Evolutionary conservation across 345 rosid species (phyloP), one percentile per base, ranked within the genome.

Genomic region (Eucalyptus microcorys): DNA sequence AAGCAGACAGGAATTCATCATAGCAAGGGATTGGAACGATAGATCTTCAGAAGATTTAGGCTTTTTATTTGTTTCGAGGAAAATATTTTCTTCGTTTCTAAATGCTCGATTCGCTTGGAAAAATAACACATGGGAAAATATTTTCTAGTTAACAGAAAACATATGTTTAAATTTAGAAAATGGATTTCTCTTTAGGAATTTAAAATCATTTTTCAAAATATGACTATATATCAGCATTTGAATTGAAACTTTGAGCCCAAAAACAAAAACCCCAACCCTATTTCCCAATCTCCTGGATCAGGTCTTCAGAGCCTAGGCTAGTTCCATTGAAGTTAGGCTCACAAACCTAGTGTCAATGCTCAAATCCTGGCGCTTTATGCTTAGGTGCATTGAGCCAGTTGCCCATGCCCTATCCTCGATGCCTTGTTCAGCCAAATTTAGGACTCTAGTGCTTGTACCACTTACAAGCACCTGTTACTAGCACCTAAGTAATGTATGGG

Each of bases 281-380:
- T 4, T 55, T 55, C 3, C 1, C 3, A 0, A 24, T 55, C 27
- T 55, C 61, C 3, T 55, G 1, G 61, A 55, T 24, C 0, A 7
- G 5, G 26, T 52, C 57, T 52, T 52, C 5, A 0, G 5, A 55
- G 61, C 61, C 6, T 24, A 55, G 5, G 61, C 6, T 0, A 2
- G 1, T 55, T 2, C 27, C 61, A 55, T 24, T 2, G 1, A 55
- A 24, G 61, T 55, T 0, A 24, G 5, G 61, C 61, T 24, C 27
- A 55, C 5, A 6, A 55, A 2, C 30, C 30, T 24, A 4, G 61
- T 24, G 61, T 2, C 0, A 3, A 26, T 55, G 61, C 61, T 55
- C 61, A 55, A 24, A 55, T 55, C 30, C 30, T 10, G 0, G 24
- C 55, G 0, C 57, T 52, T 53, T 55, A 24, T 55, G 61, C 27